Evolutionary conservation across 2,329 filamentous ascomycete genomes (phyloP), one percentile per base, ranked within the genome.

Genomic region (Cercospora beticola): DNA sequence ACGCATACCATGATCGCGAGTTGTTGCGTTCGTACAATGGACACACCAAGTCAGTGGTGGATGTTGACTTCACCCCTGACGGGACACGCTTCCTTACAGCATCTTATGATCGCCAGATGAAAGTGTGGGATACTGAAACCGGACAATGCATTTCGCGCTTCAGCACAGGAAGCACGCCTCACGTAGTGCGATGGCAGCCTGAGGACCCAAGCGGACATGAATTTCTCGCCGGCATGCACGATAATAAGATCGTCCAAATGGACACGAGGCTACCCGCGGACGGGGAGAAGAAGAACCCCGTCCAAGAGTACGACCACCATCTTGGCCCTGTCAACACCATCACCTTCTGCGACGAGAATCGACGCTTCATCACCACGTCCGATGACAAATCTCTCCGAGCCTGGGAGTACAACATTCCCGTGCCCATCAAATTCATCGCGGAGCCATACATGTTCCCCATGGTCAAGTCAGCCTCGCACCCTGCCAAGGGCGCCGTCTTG

Each of bases 231-330:
- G 95, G 95, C 76, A 96, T 98, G 92, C 95, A 92, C 43, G 94
- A 99, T 81, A 99, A 99, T 85, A 97, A 97, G 84, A 99, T 99
- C 74, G 87, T 99, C 52, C 95, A 99, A 78, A 99, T 96, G 81
- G 95, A 99, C 80, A 94, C 90, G 2, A 88, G 96, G 30, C 59
- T 75, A 12, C 68, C 74, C 3, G 89, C 90, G 6, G 88, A 73
- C 89, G 74, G 74, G 14, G 77, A 78, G 43, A 73, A 76, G 64
- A 76, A 75, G 64, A 78, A 96, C 75, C 86, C 95, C 68, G 92
- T 97, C 12, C 96, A 99, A 78, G 95, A 98, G 83, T 99, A 99
- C 82, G 94, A 99, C 78, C 95, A 99, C 80, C 95, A 99, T 79
- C 84, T 99, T 70, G 95, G 93, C n/a, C 93, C 95, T 26, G 90